phyloP scores from a whole-genome alignment of 2,329 filamentous ascomycete species.

The Colletotrichum falcatum region DNA sequence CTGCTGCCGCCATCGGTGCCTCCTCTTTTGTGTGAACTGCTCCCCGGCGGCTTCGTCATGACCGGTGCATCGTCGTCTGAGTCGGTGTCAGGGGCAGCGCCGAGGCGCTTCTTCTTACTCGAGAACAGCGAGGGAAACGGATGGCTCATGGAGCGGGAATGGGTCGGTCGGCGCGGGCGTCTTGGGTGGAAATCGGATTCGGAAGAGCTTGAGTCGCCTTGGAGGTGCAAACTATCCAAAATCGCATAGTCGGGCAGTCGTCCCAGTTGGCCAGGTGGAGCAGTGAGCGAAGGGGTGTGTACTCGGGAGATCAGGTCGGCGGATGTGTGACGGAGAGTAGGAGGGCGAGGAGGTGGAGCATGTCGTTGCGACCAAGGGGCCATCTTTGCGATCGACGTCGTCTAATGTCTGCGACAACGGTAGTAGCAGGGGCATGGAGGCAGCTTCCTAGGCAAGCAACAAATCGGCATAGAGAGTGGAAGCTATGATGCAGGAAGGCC shows the following conservation, averaged over 20 bases:
- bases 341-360: conserved; percentile 42
- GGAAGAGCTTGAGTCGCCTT: conserved; percentile 58
- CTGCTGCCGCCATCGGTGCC: conserved; percentile 54
- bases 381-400: conserved; percentile 47
- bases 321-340: conserved; percentile 39
- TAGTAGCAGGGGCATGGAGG: conserved; percentile 32
- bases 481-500: conserved; percentile 1
- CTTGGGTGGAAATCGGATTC: conserved; percentile 55
- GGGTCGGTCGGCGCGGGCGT: conserved; percentile 48
- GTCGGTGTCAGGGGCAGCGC: conserved; percentile 51
- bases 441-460: conserved; percentile 15
- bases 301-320: conserved; percentile 52
- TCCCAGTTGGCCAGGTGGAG: conserved; percentile 39
- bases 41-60: conserved; percentile 45
- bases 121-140: conserved; percentile 81
- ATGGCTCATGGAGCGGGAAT: conserved; percentile 81
- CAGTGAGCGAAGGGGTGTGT: conserved; percentile 50
- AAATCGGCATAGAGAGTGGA: conserved; percentile 1
- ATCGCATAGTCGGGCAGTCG: conserved; percentile 45
- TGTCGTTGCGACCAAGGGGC: conserved; percentile 47
- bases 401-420: conserved; percentile 39
- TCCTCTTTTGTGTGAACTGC: conserved; percentile 50
- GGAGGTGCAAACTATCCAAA: conserved; percentile 43
- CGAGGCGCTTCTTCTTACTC: conserved; percentile 66
- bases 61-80: conserved; percentile 48